Conservation (phyloP, 345 rosid genomes). For the Dipteronia dyeriana region DNA sequence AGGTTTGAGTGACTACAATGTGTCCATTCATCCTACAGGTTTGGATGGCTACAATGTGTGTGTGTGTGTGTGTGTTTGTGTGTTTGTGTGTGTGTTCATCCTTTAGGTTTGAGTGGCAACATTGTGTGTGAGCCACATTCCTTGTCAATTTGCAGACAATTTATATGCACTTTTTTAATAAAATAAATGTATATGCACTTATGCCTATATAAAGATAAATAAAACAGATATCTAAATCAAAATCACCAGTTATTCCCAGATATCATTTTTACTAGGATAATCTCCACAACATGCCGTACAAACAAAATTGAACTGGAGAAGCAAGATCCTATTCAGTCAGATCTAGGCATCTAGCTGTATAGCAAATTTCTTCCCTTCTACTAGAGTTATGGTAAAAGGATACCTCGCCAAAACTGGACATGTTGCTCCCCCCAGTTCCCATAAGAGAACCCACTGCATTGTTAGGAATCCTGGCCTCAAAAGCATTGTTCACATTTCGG, state of each 20-base stretch:
- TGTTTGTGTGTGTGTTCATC: too few species aligned
- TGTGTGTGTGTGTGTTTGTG: too few species aligned
- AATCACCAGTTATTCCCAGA: neutral
- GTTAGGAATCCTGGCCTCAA: slow-evolving; percentile 38
- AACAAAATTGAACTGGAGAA: neutral
- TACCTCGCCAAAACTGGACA: slow-evolving; percentile 43
- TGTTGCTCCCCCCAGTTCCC: slow-evolving; percentile 33
- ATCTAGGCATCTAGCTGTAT: neutral
- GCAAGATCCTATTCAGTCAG: neutral
- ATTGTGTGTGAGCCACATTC: neutral
- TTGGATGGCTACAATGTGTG: too few species aligned
- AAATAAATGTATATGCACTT: too few species aligned
- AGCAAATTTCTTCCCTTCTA: slow-evolving; percentile 1
- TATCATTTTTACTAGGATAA: neutral
- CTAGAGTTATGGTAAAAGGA: slow-evolving; percentile 7
- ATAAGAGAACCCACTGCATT: slow-evolving; percentile 26
- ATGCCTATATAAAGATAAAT: too few species aligned
- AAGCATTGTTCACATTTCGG: slow-evolving; percentile 26
- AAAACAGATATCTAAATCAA: neutral
- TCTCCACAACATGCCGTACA: neutral
- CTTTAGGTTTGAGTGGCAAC: too few species aligned
- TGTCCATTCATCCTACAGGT: neutral
- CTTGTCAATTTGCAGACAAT: neutral
- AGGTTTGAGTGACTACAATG: neutral
- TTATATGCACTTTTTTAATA: too few species aligned